Base-by-base conservation (phyloP, 2,329 filamentous ascomycete genomes). In the Colletotrichum tabaci region DNA sequence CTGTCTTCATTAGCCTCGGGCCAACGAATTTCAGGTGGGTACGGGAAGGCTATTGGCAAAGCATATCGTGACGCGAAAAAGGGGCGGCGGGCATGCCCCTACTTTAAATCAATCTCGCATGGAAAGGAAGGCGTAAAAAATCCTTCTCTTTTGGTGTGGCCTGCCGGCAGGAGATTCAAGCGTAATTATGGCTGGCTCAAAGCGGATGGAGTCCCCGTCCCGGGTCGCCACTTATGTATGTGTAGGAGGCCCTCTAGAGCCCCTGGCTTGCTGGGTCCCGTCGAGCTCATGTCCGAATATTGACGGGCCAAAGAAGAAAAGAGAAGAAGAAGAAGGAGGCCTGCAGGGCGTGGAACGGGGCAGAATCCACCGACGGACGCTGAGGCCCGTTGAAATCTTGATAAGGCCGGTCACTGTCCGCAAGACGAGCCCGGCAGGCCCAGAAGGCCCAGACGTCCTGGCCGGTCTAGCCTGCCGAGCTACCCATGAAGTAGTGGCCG, bases 1-100 rank as follows among this genome's bases (percentile, higher is more conserved):
- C 30, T 30, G 46, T 23, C 52, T 46, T 49, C 40, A 57, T 50
- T n/a, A 52, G 67, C 56, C 26, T 50, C 46, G 49, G 62, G 40
- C 55, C 44, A 61, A 52, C 40, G 56, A 18, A 47, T 40, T 50
- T 47, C 23, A 49, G 26, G 62, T 61, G 62, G 67, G 67, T 62
- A 66, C 67, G 62, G 56, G 67, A 70, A 70, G 62, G 61, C 30
- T 61, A 66, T 70, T 53, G 52, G 50, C 60, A 50, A 65, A 9
- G 52, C 50, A 56, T 66, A 42, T 30, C 63, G 30, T 30, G 30
- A 38, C 35, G 35, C 23, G 30, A 30, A 30, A 30, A 30, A 35
- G 21, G 8, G 56, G 50, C 44, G 26, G 68, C 13, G 50, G 58
- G 46, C 52, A 50, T 46, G 13, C 9, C 57, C 65, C 38, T 57